phyloP scores from a whole-genome alignment of 2,329 filamentous ascomycete species.

The Coniochaeta sp. region DNA sequence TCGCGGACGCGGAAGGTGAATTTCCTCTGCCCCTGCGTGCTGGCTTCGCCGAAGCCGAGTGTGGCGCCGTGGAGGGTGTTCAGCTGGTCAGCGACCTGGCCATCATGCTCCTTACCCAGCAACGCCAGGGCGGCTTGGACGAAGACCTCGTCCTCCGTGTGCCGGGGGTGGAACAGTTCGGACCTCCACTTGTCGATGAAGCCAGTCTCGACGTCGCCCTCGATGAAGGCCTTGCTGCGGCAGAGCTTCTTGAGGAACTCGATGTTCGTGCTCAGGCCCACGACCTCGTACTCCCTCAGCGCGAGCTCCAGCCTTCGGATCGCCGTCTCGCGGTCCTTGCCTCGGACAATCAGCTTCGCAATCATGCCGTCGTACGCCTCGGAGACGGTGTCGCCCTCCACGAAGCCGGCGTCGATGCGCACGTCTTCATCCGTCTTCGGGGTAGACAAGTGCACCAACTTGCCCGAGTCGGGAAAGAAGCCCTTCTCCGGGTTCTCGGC shows the following conservation, averaged over 20 bases:
- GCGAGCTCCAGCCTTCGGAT: conserved; percentile 77
- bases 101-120: conserved; percentile 41
- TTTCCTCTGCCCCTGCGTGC: conserved; percentile 33
- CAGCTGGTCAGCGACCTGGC: neutral
- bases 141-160: conserved; percentile 65
- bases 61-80: conserved; percentile 36
- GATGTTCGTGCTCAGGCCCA: conserved; percentile 89
- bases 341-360: conserved; percentile 90
- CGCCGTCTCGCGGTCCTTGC: conserved; percentile 68
- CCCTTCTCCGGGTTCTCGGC: conserved; percentile 88
- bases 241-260: conserved; percentile 92
- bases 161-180: conserved; percentile 64
- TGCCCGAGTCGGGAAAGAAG: conserved; percentile 91
- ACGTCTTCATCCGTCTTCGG: conserved; percentile 65
- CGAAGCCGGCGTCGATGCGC: conserved; percentile 88
- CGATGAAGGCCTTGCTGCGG: conserved; percentile 71
- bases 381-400: conserved; percentile 84
- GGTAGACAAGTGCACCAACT: conserved; percentile 73
- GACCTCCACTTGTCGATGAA: conserved; percentile 86
- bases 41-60: conserved; percentile 47
- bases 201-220: conserved; percentile 86
- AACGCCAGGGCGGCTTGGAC: conserved; percentile 81
- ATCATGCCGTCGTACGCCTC: conserved; percentile 99
- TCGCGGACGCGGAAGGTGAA: conserved; percentile 53
- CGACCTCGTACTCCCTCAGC: conserved; percentile 83